Base-by-base conservation (phyloP, 495 filamentous ascomycete species). In the Poronia punctata region DNA sequence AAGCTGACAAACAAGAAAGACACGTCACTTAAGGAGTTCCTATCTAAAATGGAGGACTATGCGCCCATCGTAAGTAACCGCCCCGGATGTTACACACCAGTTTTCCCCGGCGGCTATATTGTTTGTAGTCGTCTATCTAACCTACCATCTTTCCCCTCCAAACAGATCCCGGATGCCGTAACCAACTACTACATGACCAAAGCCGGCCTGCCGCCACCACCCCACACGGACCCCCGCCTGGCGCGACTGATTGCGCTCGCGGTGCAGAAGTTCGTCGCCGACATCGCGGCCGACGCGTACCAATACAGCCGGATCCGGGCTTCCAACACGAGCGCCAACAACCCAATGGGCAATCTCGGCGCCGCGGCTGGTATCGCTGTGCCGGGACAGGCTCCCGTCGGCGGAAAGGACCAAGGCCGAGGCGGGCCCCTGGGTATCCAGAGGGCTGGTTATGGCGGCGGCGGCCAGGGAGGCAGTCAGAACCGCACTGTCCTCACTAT, bases 141-240 rank as follows among this genome's bases (percentile, higher is more conserved):
- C 15, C 22, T 40, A 9, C 41, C 18, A 12, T 28, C n/a, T n/a
- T 48, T 48, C 24, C 43, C 29, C 8, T 36, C 17, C 30, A 33
- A 29, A 14, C 54, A 97, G 90, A 97, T 98, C 48, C 92, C 92
- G 33, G 92, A 98, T 62, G 92, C 92, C 8, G 90, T 98, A 21
- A 97, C 88, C 51, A 81, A 92, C 54, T 95, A 96, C 74, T 97
- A 97, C 73, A 86, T 97, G 64, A 90, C 89, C 11, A 81, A 92
- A 51, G 87, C 88, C 55, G 92, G 92, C 38, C 84, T 96, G 7
- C 88, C 89, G 12, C 88, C 92, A 4, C 83, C 86, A 14, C 86
- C 86, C 14, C 75, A 84, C 53, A 94, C 88, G 7, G 84, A 94
- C 45, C 79, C 80, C 19, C 86, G 84, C 36, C 83, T 98, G 15